These are phyloP conservation scores for Sungouiella thailandica DNA, from an alignment of 805 yeast species.

Conservation along the genomic window DNA sequence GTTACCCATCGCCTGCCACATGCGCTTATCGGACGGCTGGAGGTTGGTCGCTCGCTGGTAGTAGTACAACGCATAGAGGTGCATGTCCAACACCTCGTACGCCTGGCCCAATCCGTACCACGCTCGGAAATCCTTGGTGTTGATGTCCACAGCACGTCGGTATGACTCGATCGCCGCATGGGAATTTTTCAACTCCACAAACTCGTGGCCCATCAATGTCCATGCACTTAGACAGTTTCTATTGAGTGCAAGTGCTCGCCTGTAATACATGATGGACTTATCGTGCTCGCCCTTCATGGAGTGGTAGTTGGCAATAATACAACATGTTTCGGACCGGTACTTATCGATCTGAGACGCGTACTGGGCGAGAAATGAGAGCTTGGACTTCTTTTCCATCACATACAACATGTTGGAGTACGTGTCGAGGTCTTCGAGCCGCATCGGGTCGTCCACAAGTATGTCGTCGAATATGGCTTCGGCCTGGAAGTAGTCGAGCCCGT, in stretches of 20 bases:
- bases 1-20: constrained; percentile 94
- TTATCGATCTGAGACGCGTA: constrained; percentile 76
- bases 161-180: constrained; percentile 97
- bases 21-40: constrained; percentile 83
- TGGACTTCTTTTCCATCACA: constrained; percentile 85
- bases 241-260: constrained; percentile 80
- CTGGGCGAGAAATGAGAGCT: constrained; percentile 83
- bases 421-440: constrained; percentile 86
- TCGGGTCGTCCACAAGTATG: constrained; percentile 69
- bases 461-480: constrained; percentile 79
- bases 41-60: constrained; percentile 86
- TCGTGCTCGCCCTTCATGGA: constrained; percentile 91
- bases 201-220: constrained; percentile 99
- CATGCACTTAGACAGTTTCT: constrained; percentile 83
- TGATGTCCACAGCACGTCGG: constrained; percentile 86
- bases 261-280: constrained; percentile 87
- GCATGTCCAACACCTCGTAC: constrained; percentile 94
- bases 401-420: constrained; percentile 91
- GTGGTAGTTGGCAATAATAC: constrained; percentile 89
- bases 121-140: constrained; percentile 85
- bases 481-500: constrained; percentile 75
- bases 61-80: constrained; percentile 83
- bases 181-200: constrained; percentile 90
- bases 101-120: constrained; percentile 99
- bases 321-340: constrained; percentile 91